Base-by-base conservation (phyloP, 805 yeast genomes). In the Metschnikowia amazonensis region DNA sequence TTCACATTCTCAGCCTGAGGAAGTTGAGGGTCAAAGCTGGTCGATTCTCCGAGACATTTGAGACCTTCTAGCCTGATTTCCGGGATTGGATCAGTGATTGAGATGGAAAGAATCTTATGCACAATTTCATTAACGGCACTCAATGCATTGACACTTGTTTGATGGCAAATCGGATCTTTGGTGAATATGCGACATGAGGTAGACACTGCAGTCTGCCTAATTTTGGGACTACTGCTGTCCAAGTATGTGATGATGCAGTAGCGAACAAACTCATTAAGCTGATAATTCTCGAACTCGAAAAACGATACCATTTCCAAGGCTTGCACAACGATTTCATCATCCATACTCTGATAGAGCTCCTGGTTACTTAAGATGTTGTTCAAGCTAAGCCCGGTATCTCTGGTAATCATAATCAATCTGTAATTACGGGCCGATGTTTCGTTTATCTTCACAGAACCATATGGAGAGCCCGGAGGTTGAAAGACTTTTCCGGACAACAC, bases 1-100 rank as follows among this genome's bases (percentile, higher is more conserved):
- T 88, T 75, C 27, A 90, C 92, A 62, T 89, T 90, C 48, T 87
- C 95, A 0, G 97, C 95, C 62, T 94, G 98, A 0, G 97, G 88
- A 27, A 94, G 66, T 58, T 94, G 98, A 0, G 96, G 87, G 58
- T 94, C 97, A 61, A 92, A 86, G 47, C 76, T 76, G 2, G 82
- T 77, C 30, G 86, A 86, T 27, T 64, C 59, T 8, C 64, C 69
- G 31, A 95, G 69, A 37, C 89, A 77, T 42, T 76, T 76, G 46
- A 94, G 69, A 0, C 92, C 89, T 50, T 86, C 90, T 8, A 86
- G 67, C 46, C 99, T 72, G 27, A 92, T 87, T 47, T 90, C 97
- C 1, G 92, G 79, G 3, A 79, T 79, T 0, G 96, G 88, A 55
- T 94, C 99, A 0, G 96, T 86, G 11, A 92, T 85, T 2, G 95